Percentiles rank a stretch among this genome's conserved stretches.
These are phyloP conservation scores for Puya raimondii DNA, from an alignment of 176 grass and related monocot genomes.

Conservation along the genomic window DNA sequence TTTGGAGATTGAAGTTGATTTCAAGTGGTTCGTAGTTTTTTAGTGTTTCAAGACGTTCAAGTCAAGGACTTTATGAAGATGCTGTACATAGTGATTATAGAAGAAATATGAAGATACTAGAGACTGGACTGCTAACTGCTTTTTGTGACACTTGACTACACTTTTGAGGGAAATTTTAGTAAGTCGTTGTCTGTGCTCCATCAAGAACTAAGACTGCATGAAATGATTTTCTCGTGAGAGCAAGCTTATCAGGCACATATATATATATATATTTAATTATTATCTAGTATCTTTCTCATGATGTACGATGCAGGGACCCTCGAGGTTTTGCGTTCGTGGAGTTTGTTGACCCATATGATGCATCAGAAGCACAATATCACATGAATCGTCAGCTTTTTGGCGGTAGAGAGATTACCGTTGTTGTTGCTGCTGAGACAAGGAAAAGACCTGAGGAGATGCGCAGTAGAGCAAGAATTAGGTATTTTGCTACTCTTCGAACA, in stretches of 20 bases:
- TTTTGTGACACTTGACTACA: conserved; percentile 46
- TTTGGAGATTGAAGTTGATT: conserved; percentile 44
- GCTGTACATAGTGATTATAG: conserved; percentile 37
- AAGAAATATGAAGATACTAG: conserved; percentile 46
- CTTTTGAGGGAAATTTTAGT: conserved; percentile 58
- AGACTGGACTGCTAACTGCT: conserved; percentile 43
- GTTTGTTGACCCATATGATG: conserved; percentile 78
- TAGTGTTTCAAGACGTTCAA: conserved; percentile 46
- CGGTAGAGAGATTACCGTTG: conserved; percentile 90
- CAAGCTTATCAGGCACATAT: conserved; percentile 26
- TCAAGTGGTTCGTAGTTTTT: conserved; percentile 64
- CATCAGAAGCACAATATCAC: conserved; percentile 93
- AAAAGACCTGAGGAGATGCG: conserved; percentile 97
- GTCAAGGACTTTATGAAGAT: conserved; percentile 53
- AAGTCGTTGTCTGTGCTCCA: conserved; percentile 52
- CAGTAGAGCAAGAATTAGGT: conserved; percentile 57
- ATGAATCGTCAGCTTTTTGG: conserved; percentile 90
- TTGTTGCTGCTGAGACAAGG: conserved; percentile 82
- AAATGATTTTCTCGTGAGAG: conserved; percentile 34
- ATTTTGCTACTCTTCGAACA: not conserved
- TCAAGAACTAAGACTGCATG: conserved; percentile 31
- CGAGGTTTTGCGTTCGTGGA: conserved; percentile 95
- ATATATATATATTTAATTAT: conserved; percentile 13
- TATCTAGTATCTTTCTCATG: conserved; percentile 21
- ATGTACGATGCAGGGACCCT: conserved; percentile 45